These are phyloP conservation scores for Solanum raphanifolium DNA, from an alignment of 257 asterid species.

Conservation along the genomic window DNA sequence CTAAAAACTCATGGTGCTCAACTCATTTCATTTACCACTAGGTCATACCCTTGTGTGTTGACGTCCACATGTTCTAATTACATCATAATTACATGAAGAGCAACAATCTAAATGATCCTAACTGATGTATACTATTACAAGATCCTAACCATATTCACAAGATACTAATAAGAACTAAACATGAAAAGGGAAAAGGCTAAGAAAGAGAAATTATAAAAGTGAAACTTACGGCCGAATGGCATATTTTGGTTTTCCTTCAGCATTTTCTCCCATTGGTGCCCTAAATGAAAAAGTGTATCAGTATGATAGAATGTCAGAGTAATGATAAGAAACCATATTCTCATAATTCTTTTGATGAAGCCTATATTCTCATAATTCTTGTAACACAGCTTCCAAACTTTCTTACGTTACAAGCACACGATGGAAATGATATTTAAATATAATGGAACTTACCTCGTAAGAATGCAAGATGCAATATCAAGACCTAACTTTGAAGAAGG, in stretches of 20 bases:
- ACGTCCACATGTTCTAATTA: not conserved
- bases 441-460: slow-evolving; percentile 52
- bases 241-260: slow-evolving; percentile 85
- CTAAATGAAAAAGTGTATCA: slow-evolving; percentile 22
- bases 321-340: not conserved
- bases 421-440: slow-evolving; percentile 4
- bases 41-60: not conserved
- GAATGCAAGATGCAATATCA: slow-evolving; percentile 83
- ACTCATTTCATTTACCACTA: not conserved
- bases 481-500: slow-evolving; percentile 75
- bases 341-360: not conserved
- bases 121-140: not conserved
- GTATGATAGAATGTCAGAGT: not conserved
- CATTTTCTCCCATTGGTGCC: slow-evolving; percentile 74
- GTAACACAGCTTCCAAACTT: slow-evolving; percentile 1
- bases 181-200: not conserved
- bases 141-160: not conserved
- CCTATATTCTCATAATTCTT: not conserved
- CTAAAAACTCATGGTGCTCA: not conserved
- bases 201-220: not conserved
- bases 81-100: not conserved
- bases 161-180: not conserved
- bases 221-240: slow-evolving; percentile 85
- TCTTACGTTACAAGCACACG: not conserved
- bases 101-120: not conserved